Evolutionary conservation across 352 stramenopile genomes (phyloP), one percentile per base, ranked within the genome.

Genomic region (Thalassiosira pacifica): DNA sequence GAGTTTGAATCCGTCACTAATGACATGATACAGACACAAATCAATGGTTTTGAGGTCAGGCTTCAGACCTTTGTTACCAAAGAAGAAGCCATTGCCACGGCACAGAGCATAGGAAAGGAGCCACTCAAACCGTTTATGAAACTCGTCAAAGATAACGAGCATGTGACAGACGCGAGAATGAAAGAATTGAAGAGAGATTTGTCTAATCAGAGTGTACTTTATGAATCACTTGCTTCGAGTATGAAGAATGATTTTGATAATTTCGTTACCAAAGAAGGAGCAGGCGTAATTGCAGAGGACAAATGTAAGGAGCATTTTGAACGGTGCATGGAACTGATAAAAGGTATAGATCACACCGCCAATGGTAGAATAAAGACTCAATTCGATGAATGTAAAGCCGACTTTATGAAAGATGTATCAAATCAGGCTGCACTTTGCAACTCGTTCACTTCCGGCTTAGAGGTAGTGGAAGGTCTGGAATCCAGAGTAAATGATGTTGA

Each of bases 401-500:
- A 64, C 4, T 64, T 64, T 10, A 29, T 64, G 22, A 64, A 32
- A 32, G 18, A 64, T 31, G 8, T 22, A 31, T 64, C 55, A 27
- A 27, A 60, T 60, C 52, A 60, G 52, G 52, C 52, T 60, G 22
- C 34, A 42, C 57, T 37, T 3, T 66, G 57, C 48, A 27, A 68
- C 10, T 68, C 60, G 13, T 45, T 68, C 9, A 24, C 18, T 48
- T 26, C 24, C 11, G 27, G 31, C 26, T 18, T 68, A 16, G 60
- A 68, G 3, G 18, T 48, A 48, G 26, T 66, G 1, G 40, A 61
- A 69, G 29, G 59, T 34, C 18, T 79, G 29, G 60, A 72, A 13
- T 48, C 60, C 24, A 71, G 32, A 64, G 5, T 79, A 24, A 37
- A 72, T 63, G 72, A 52, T 52, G 32, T 65, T 66, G 57, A 64